Percentiles rank a stretch among this genome's conserved stretches.
Evolutionary conservation across 2,329 filamentous ascomycete genomes (phyloP).

Genomic region (Lasiodiplodia theobromae): DNA sequence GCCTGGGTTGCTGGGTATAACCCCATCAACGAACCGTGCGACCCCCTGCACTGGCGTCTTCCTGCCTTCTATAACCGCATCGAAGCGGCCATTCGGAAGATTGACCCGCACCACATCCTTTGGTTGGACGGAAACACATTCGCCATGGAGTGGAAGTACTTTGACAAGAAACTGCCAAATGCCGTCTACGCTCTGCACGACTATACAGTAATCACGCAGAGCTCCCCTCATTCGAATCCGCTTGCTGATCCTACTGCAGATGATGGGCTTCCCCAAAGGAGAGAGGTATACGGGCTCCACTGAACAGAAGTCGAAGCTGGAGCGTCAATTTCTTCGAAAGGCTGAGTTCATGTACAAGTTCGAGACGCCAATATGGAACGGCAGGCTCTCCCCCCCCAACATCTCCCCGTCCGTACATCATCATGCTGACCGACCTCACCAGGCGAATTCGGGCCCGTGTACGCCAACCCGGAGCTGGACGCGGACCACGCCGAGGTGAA

Average conservation of each 20-base stretch:
- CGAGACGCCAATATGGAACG: conserved; percentile 57
- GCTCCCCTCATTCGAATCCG: no score
- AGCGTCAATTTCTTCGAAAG: conserved; percentile 56
- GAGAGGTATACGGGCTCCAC: conserved; percentile 52
- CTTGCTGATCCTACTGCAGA: conserved; percentile 25
- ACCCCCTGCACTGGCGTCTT: conserved; percentile 55
- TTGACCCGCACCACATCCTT: conserved; percentile 59
- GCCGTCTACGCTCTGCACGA: conserved; percentile 63
- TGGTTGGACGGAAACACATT: conserved; percentile 48
- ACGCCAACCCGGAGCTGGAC: conserved; percentile 52
- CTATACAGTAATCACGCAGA: conserved; percentile 47
- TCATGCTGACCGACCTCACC: conserved; percentile 63
- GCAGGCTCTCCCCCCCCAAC: neutral
- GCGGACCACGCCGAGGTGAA: conserved; percentile 49
- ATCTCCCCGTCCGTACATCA: conserved; percentile 46
- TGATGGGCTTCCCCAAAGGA: conserved; percentile 57
- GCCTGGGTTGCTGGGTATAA: conserved; percentile 60
- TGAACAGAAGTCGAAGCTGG: conserved; percentile 54
- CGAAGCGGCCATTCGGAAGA: conserved; percentile 54
- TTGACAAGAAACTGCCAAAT: conserved; percentile 46
- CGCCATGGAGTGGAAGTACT: conserved; percentile 52
- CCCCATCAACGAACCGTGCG: conserved; percentile 60
- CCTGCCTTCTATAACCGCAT: conserved; percentile 56
- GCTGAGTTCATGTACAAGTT: conserved; percentile 55
- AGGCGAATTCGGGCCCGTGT: conserved; percentile 58